Percentiles rank a stretch among this genome's conserved stretches.
Conservation (phyloP, 2,329 filamentous ascomycete genomes). For the Ceratocystiopsis minuta region DNA sequence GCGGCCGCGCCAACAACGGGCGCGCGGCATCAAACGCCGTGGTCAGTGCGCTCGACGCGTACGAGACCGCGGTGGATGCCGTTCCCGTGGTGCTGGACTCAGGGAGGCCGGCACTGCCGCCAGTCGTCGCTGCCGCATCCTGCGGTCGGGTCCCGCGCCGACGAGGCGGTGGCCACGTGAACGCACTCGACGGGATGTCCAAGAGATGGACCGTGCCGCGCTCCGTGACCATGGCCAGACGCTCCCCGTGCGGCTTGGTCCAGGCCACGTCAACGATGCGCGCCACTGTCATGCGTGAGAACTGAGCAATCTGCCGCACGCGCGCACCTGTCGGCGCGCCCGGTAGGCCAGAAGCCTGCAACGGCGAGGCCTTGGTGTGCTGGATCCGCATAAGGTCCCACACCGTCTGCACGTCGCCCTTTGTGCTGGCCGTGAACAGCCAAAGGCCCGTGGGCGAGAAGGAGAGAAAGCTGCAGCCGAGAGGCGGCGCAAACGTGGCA, state of each 20-base stretch:
- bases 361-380: constrained; percentile 40
- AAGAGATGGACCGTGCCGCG: constrained; percentile 90
- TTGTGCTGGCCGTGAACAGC: constrained; percentile 63
- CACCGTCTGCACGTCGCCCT: constrained; percentile 66
- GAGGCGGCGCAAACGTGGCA: constrained; percentile 50
- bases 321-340: constrained; percentile 32
- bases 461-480: constrained; percentile 66
- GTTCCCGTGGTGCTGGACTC: constrained; percentile 24
- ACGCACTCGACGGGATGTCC: constrained; percentile 65
- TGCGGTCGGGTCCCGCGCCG: constrained; percentile 24
- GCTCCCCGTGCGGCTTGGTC: constrained; percentile 65
- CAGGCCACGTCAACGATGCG: constrained; percentile 81
- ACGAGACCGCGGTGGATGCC: constrained; percentile 37
- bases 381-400: constrained; percentile 61
- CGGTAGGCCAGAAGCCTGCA: constrained; percentile 29
- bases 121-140: constrained; percentile 24
- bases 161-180: constrained; percentile 68
- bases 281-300: constrained; percentile 79
- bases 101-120: constrained; percentile 15
- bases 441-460: constrained; percentile 58
- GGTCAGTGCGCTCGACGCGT: constrained; percentile 52
- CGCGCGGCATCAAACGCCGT: constrained; percentile 53
- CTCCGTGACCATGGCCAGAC: constrained; percentile 76
- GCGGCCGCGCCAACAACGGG: constrained; percentile 36
- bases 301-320: constrained; percentile 73